phyloP scores from a whole-genome alignment of 257 asterid genomes.

The Ehretia macrophylla region DNA sequence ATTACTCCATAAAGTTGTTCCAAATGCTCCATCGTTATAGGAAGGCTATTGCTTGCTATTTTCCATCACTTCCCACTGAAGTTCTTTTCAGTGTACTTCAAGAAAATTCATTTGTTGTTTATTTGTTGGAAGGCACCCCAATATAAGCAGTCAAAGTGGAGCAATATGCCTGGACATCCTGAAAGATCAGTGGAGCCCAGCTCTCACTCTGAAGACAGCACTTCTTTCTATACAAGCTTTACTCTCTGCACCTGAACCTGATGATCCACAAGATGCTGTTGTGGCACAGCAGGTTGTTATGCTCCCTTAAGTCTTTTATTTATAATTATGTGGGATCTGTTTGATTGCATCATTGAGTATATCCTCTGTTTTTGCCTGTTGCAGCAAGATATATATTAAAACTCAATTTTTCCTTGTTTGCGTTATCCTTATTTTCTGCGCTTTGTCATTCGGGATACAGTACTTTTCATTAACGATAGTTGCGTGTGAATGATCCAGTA shows the following conservation, averaged over 20 bases:
- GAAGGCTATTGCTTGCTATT: too few species aligned
- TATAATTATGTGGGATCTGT: not conserved
- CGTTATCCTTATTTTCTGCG: not conserved
- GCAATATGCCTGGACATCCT: conserved; percentile 97
- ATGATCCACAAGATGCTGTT: conserved; percentile 97
- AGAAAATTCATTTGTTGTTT: not conserved
- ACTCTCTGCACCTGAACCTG: conserved; percentile 93
- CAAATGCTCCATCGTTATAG: too few species aligned
- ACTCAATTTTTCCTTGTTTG: not conserved
- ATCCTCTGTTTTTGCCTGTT: not conserved
- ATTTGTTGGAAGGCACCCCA: conserved; percentile 75
- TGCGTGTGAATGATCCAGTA: conserved; percentile 36
- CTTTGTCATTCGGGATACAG: too few species aligned
- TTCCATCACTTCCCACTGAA: not conserved
- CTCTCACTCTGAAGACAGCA: conserved; percentile 89
- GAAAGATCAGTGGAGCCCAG: conserved; percentile 99
- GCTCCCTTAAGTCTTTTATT: not conserved
- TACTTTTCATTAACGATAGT: conserved; percentile 9
- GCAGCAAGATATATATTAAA: not conserved
- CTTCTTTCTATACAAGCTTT: conserved; percentile 93
- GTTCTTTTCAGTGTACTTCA: conserved; percentile 3
- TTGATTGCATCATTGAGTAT: not conserved
- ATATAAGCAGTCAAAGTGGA: conserved; percentile 98
- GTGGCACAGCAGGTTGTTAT: conserved; percentile 80
- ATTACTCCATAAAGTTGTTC: too few species aligned